A percentile compares a stretch with the other conserved stretches of the same genome.
Evolutionary conservation across 1,284 basidiomycete species (phyloP).

Genomic region (Cryptococcus sp.): DNA sequence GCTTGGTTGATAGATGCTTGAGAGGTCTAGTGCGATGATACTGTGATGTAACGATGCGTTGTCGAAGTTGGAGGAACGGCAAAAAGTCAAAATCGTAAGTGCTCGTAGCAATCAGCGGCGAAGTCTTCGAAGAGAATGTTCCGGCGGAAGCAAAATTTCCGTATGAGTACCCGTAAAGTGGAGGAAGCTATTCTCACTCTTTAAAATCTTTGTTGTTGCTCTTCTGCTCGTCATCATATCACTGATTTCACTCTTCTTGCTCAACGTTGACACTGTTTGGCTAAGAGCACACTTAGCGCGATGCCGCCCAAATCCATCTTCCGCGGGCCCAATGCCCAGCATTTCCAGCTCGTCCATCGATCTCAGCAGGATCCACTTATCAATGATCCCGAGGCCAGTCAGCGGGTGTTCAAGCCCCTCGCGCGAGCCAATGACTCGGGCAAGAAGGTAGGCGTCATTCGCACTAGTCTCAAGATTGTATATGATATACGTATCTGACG

Average conservation of each 20-base stretch:
- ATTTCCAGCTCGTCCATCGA: conserved; percentile 96
- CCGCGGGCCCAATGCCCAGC: conserved; percentile 80
- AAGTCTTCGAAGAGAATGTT: not conserved
- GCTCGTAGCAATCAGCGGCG: too few relatives aligned
- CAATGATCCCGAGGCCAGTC: conserved; percentile 85
- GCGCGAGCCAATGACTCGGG: conserved; percentile 61
- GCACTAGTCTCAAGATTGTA: not conserved
- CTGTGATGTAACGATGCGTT: not conserved
- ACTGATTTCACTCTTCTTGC: not conserved
- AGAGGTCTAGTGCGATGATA: not conserved
- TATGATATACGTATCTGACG: not conserved
- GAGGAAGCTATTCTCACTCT: not conserved
- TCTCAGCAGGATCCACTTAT: conserved; percentile 95
- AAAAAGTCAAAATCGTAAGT: conserved; percentile 1
- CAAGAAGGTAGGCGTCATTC: conserved; percentile 54
- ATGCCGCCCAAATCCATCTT: conserved; percentile 69
- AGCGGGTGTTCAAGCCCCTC: conserved; percentile 83
- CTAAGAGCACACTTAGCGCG: conserved; percentile 31
- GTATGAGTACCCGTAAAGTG: not conserved
- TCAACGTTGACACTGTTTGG: not conserved
- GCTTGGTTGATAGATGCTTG: not conserved
- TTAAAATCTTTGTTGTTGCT: conserved; percentile 1
- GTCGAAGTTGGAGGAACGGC: not conserved
- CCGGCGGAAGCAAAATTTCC: conserved; percentile 29
- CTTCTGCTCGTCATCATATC: not conserved